Base-by-base conservation (phyloP, 306 rosid species). In the Dryas octopetala region DNA sequence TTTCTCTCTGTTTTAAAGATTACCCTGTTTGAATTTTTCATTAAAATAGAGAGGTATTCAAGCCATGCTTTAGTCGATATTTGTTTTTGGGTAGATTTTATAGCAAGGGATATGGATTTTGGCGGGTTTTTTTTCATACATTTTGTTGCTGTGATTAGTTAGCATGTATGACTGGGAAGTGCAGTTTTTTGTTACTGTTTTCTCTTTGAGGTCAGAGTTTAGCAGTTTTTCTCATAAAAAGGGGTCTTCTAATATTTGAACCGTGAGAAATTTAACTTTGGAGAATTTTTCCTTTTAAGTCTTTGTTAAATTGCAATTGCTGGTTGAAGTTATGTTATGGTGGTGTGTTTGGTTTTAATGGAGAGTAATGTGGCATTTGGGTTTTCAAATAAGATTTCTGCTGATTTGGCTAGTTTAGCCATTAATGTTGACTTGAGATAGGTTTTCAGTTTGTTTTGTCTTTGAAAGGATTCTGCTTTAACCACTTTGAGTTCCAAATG, bases 131-230 rank as follows among this genome's bases (percentile, higher is more conserved):
- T 57, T 17, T 43, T 19, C 38, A 2, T 5, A 1, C 38, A 32
- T 54, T 71, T 71, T 17, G 40, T 26, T 17, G 9, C 17, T 43
- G 65, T 23, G 46, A 23, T 71, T 3, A 43, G 52, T 55, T 17
- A 52, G 65, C 43, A 53, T 40, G 74, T 53, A 50, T 54, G n/a
- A 11, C 54, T 66, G n/a, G 28, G 53, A 66, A 66, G n/a, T 47
- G 19, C 10, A 45, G 54, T 47, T 13, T 23, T 10, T 46, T 7
- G 43, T 32, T 38, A 61, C 9, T 11, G 17, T 32, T 61, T 61
- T 32, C 45, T 14, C 6, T 3, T 28, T 61, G 38, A 4, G 66
- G 10, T 60, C 65, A 60, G 5, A 28, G 14, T 61, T 2, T 9
- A 1, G 38, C 38, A 61, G 9, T 26, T 61, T 44, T 32, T 61